Conservation (phyloP, 2,329 filamentous ascomycete species). For the Xylariaceae sp. region DNA sequence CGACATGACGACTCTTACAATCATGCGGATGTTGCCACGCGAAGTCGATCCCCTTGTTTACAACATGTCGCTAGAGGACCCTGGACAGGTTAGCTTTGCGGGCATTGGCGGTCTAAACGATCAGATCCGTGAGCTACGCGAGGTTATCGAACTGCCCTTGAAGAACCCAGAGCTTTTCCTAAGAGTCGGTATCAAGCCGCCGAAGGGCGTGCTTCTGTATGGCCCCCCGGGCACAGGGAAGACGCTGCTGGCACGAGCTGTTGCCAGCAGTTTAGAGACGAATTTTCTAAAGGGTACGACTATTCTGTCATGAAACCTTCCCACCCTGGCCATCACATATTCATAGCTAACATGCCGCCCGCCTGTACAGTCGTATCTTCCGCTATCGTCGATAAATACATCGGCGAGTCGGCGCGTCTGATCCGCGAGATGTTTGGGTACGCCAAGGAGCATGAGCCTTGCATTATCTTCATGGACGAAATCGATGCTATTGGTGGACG, state of each 20-base stretch:
- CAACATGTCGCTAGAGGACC: constrained; percentile 99
- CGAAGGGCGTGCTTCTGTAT: constrained; percentile 95
- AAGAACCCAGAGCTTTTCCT: constrained; percentile 99
- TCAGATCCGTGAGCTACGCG: constrained; percentile 94
- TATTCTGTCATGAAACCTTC: not conserved
- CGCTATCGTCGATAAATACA: constrained; percentile 99
- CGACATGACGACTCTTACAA: constrained; percentile 99
- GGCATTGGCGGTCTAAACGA: constrained; percentile 98
- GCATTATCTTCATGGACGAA: constrained; percentile 99
- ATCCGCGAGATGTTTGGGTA: constrained; percentile 99
- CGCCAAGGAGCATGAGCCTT: constrained; percentile 98
- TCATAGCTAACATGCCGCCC: constrained; percentile 22
- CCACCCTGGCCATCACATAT: not conserved
- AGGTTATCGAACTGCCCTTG: constrained; percentile 96
- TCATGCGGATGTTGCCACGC: constrained; percentile 99
- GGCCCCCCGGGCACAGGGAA: constrained; percentile 97
- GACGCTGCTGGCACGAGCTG: constrained; percentile 90
- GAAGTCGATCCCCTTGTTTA: constrained; percentile 99
- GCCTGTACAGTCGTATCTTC: constrained; percentile 82
- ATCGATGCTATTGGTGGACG: constrained; percentile 98
- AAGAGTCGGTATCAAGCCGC: constrained; percentile 97
- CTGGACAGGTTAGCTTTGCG: constrained; percentile 95
- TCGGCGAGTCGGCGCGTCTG: constrained; percentile 94
- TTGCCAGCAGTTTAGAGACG: constrained; percentile 94
- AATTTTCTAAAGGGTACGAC: constrained; percentile 92